Percentiles rank a stretch among this genome's conserved stretches.
Conservation (phyloP, 1,139 yeast species). For the Geotrichum siamense region DNA sequence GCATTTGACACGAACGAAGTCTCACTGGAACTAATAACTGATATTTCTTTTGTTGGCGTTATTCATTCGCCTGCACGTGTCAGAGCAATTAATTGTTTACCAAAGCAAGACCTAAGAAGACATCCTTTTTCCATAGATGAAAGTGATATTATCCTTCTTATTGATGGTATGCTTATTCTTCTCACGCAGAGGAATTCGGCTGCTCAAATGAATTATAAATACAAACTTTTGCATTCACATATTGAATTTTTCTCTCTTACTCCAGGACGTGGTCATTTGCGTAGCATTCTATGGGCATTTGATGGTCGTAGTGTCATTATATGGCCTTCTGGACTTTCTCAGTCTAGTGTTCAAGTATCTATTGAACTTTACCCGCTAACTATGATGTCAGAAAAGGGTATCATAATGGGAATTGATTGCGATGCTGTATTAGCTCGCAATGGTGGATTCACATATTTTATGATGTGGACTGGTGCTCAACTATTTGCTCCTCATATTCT, state of each 20-base stretch:
- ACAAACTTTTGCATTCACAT: slow-evolving; percentile 26
- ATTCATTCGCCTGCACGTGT: slow-evolving; percentile 36
- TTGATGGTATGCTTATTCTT: slow-evolving; percentile 33
- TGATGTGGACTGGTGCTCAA: slow-evolving; percentile 34
- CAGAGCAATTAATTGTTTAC: slow-evolving; percentile 28
- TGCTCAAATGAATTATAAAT: slow-evolving; percentile 21
- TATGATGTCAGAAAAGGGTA: slow-evolving; percentile 36
- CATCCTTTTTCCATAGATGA: slow-evolving; percentile 11
- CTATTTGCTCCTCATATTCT: slow-evolving; percentile 34
- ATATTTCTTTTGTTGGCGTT: slow-evolving; percentile 31
- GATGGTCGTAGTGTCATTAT: slow-evolving; percentile 37
- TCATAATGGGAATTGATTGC: slow-evolving; percentile 37
- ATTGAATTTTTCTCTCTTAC: slow-evolving; percentile 28
- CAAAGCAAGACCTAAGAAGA: slow-evolving; percentile 12
- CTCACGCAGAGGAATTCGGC: slow-evolving; percentile 21
- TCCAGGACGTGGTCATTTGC: slow-evolving; percentile 21
- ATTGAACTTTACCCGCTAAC: slow-evolving; percentile 40
- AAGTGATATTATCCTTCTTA: slow-evolving; percentile 29
- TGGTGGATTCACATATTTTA: slow-evolving; percentile 32
- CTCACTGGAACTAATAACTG: slow-evolving; percentile 27
- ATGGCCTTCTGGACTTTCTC: slow-evolving; percentile 25
- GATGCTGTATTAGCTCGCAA: slow-evolving; percentile 34
- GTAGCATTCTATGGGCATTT: slow-evolving; percentile 37
- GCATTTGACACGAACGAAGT: slow-evolving; percentile 18
- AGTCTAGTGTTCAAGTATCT: slow-evolving; percentile 20